phyloP scores from a whole-genome alignment of 139 green algal genomes.

The Closterium sp. region DNA sequence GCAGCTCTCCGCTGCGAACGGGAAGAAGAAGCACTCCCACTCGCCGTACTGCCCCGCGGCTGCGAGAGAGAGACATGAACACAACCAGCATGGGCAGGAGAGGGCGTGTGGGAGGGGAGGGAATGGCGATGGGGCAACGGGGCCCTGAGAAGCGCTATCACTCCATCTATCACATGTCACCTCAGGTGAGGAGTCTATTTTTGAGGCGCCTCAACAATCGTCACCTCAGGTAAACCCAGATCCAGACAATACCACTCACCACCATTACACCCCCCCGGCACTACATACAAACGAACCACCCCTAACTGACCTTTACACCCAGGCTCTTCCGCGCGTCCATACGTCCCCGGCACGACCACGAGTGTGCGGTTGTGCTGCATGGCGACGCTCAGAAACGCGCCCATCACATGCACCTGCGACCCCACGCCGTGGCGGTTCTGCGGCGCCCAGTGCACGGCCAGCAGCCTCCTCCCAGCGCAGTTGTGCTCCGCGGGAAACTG shows the following conservation, averaged over 20 bases:
- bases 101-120: neutral
- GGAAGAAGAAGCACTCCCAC: slow-evolving; percentile 15
- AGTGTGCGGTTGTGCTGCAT: slow-evolving; percentile 13
- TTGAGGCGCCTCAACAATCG: no score
- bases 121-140: neutral
- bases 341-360: neutral
- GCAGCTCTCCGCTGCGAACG: neutral
- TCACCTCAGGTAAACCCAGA: no score
- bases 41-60: neutral
- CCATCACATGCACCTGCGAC: slow-evolving; percentile 39
- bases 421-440: slow-evolving; percentile 22
- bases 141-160: no score
- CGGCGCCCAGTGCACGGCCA: slow-evolving; percentile 17
- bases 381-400: slow-evolving; percentile 6
- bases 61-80: no score
- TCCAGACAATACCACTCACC: no score
- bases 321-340: neutral
- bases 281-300: no score
- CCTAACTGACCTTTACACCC: slow-evolving; percentile 22
- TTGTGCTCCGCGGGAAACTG: slow-evolving; percentile 29
- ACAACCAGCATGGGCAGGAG: no score
- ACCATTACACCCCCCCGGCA: no score
- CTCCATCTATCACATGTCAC: no score
- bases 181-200: no score
- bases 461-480: slow-evolving; percentile 2